Conservation (phyloP, 2,329 filamentous ascomycete genomes). For the Cryphonectria radicalis region DNA sequence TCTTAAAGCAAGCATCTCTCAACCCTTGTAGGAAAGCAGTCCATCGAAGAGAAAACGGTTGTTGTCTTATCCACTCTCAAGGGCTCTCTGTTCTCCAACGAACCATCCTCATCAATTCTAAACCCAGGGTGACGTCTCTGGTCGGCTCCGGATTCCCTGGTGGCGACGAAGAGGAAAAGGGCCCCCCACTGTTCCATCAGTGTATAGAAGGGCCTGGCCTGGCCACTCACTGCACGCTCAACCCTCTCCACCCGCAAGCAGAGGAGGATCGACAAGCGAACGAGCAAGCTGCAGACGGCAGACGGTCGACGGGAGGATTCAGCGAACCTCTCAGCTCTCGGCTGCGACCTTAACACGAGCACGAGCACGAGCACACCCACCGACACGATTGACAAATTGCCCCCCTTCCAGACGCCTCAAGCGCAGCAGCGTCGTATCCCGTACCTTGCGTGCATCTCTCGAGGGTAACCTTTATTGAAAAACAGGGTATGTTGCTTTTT, state of each 20-base stretch:
- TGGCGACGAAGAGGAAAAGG: neutral
- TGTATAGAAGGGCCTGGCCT: slow-evolving; percentile 14
- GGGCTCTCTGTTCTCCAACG: neutral
- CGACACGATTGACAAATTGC: neutral
- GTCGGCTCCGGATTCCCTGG: slow-evolving; percentile 5
- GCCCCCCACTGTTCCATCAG: slow-evolving; percentile 12
- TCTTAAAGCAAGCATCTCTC: neutral
- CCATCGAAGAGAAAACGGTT: neutral
- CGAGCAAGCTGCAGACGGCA: neutral
- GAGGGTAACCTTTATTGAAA: neutral
- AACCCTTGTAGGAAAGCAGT: neutral
- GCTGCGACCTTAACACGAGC: neutral
- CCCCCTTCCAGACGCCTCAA: neutral
- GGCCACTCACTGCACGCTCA: neutral
- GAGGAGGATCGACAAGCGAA: slow-evolving; percentile 12
- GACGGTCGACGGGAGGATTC: neutral
- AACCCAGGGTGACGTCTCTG: neutral
- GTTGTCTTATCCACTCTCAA: neutral
- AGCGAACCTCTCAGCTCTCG: neutral
- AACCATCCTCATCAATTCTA: neutral
- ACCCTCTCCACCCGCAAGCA: neutral
- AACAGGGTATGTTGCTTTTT: neutral
- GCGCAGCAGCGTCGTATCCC: neutral
- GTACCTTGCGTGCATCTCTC: neutral
- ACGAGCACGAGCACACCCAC: neutral